Conservation (phyloP, 257 asterid species). For the Solanum infundibuliforme region DNA sequence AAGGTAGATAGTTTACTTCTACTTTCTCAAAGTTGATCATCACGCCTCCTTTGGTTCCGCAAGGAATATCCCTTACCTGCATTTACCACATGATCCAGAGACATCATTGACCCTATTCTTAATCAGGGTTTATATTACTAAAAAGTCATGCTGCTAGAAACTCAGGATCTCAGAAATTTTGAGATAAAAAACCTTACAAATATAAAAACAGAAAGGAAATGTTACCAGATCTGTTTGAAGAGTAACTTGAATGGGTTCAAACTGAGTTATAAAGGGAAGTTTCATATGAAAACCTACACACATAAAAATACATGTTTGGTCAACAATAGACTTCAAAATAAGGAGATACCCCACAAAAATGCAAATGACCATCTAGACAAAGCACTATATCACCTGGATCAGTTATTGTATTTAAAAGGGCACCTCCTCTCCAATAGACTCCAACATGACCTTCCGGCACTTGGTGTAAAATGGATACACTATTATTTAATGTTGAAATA, state of each 20-base stretch:
- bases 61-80: slow-evolving; percentile 97
- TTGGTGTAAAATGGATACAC: slow-evolving; percentile 75
- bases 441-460: slow-evolving; percentile 99
- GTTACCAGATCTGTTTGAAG: slow-evolving; percentile 95
- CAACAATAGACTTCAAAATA: slow-evolving; percentile 3
- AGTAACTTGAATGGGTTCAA: slow-evolving; percentile 97
- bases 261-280: slow-evolving; percentile 79
- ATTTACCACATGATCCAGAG: slow-evolving; percentile 4
- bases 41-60: slow-evolving; percentile 99
- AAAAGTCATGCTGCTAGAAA: neutral
- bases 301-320: neutral
- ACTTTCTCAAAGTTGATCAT: slow-evolving; percentile 91
- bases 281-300: slow-evolving; percentile 80
- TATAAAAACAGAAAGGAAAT: neutral
- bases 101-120: neutral
- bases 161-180: neutral
- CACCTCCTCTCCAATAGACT: slow-evolving; percentile 98
- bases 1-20: slow-evolving; percentile 38
- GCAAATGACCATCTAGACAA: neutral
- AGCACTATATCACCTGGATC: slow-evolving; percentile 52
- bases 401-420: slow-evolving; percentile 70
- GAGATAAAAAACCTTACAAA: neutral
- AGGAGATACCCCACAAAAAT: neutral
- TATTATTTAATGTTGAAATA: slow-evolving; percentile 27
- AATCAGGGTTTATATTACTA: neutral